Evolutionary conservation across 176 grass and related monocot genomes (phyloP).

Genomic region (Ensete glaucum): DNA sequence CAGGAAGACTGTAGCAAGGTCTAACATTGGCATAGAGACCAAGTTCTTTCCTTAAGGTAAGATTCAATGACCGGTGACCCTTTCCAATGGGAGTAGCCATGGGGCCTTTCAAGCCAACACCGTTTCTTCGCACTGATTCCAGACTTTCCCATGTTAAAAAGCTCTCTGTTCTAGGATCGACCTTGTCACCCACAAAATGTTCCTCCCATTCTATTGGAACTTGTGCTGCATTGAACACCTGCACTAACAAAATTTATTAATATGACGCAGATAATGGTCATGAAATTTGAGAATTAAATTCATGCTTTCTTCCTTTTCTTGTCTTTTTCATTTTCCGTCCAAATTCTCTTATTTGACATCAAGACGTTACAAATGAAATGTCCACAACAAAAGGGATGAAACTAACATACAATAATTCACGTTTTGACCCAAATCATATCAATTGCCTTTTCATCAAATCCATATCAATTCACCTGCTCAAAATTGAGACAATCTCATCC

Average conservation of each 20-base stretch:
- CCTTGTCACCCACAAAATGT: constrained; percentile 74
- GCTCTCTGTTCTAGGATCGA: constrained; percentile 90
- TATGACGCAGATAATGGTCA: background rate
- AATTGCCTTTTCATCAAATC: no score
- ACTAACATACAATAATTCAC: background rate
- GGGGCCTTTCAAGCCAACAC: constrained; percentile 92
- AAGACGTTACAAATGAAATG: background rate
- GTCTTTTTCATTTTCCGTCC: background rate
- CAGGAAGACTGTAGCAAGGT: constrained; percentile 84
- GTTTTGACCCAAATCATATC: background rate
- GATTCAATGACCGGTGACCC: constrained; percentile 86
- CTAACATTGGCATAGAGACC: constrained; percentile 93
- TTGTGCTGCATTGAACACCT: constrained; percentile 84
- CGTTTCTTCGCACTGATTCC: constrained; percentile 76
- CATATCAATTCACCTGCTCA: no score
- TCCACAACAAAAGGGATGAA: background rate
- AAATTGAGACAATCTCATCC: no score
- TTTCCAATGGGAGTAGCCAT: constrained; percentile 99
- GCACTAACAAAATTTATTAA: constrained; percentile 24
- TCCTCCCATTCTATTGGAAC: constrained; percentile 92
- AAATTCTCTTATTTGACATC: background rate
- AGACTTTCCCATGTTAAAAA: constrained; percentile 97
- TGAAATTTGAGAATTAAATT: background rate
- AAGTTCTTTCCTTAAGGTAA: constrained; percentile 90
- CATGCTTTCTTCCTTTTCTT: background rate